Base-by-base conservation (phyloP, 2,329 filamentous ascomycete genomes). In the Xylariales sp. region DNA sequence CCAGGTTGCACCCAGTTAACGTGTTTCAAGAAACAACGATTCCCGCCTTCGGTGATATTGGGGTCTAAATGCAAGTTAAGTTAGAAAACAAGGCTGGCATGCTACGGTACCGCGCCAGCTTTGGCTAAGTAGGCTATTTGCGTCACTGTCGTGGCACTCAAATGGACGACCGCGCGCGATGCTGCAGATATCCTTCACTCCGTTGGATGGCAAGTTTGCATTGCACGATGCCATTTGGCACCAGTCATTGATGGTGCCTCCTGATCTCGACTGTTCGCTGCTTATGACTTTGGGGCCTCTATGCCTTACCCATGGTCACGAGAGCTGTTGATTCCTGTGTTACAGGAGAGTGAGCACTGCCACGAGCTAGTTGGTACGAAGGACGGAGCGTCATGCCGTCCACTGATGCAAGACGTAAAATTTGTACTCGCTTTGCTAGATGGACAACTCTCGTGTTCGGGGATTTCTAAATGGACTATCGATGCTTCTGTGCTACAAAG, bases 1-100 rank as follows among this genome's bases (percentile, higher is more conserved):
- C 20, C 36, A 39, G 36, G 36, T 20, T 12, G 3, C 29, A 28
- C 36, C 36, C 27, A 27, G 36, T 27, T n/a, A n/a, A n/a, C n/a
- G n/a, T n/a, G n/a, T n/a, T n/a, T n/a, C n/a, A n/a, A n/a, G n/a
- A n/a, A n/a, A n/a, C n/a, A n/a, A n/a, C n/a, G n/a, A n/a, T n/a
- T n/a, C n/a, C n/a, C n/a, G n/a, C n/a, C n/a, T n/a, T n/a, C n/a
- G n/a, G n/a, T n/a, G n/a, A n/a, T n/a, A n/a, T n/a, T n/a, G n/a
- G n/a, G n/a, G n/a, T n/a, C n/a, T n/a, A n/a, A n/a, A n/a, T n/a
- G n/a, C n/a, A n/a, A n/a, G n/a, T n/a, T n/a, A n/a, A n/a, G n/a
- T n/a, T n/a, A n/a, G n/a, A n/a, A n/a, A n/a, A n/a, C n/a, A n/a
- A n/a, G n/a, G n/a, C n/a, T n/a, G n/a, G n/a, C n/a, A n/a, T n/a